A percentile compares a stretch with the other conserved stretches of the same genome.
These are phyloP conservation scores for Zygosaccharomyces pseudobailii DNA, from an alignment of 1,139 yeast genomes.

Conservation along the genomic window DNA sequence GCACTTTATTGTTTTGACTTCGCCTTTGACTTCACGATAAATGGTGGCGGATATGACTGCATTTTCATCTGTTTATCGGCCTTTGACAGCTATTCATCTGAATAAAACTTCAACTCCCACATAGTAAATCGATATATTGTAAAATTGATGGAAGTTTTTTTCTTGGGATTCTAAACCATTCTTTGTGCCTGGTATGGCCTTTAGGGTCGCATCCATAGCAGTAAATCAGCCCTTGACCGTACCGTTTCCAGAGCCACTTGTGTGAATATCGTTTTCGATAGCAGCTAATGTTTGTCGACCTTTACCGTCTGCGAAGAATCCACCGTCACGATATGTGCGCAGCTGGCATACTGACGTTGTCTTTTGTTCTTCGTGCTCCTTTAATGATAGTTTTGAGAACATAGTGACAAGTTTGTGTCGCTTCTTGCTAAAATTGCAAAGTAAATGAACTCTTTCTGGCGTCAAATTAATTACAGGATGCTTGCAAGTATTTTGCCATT, in stretches of 20 bases:
- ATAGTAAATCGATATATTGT: constrained; percentile 21
- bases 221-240: constrained; percentile 28
- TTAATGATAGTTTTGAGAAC: constrained; percentile 12
- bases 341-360: neutral
- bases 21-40: no score
- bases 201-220: constrained; percentile 29
- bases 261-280: constrained; percentile 26
- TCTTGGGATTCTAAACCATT: constrained; percentile 31
- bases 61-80: no score
- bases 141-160: constrained; percentile 22
- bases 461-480: constrained; percentile 27
- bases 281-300: constrained; percentile 15
- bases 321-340: constrained; percentile 22
- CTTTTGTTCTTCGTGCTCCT: constrained; percentile 2
- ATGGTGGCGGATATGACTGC: no score
- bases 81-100: no score
- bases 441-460: constrained; percentile 17
- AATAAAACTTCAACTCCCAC: constrained; percentile 8
- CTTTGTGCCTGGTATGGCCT: constrained; percentile 25
- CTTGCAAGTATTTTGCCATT: constrained; percentile 29
- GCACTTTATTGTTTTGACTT: no score
- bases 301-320: constrained; percentile 22
- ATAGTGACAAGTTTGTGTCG: constrained; percentile 5
- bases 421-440: constrained; percentile 6
- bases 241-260: constrained; percentile 26